Base-by-base conservation (phyloP, 306 rosid genomes). In the Sicyos edulis region DNA sequence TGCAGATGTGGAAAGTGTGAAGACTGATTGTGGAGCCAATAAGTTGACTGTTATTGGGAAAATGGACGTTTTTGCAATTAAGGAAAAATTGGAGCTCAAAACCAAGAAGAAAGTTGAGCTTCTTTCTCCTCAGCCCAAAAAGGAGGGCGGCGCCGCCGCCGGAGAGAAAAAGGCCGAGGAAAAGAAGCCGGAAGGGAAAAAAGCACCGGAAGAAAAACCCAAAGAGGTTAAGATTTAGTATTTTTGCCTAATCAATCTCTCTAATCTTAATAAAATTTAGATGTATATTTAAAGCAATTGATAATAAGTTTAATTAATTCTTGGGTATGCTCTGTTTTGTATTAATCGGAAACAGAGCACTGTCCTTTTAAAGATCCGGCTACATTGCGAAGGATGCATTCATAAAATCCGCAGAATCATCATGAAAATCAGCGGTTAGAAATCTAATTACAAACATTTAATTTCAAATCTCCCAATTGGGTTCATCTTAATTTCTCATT, bases 351-450 rank as follows among this genome's bases (percentile, higher is more conserved):
- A 64, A 8, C 96, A 92, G 96, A 83, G 79, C 67, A 80, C 97
- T 24, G 92, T 82, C 70, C 86, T 81, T 42, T 61, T 88, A 78
- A 93, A 87, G 86, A 87, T 87, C 50, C 84, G 78, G 62, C 75
- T 93, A 71, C 99, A 93, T 76, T 93, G 99, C 20, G 99, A 91
- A 0, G 97, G 92, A 4, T 93, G 99, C 79, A 81, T 86, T 9
- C 75, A 77, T 3, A 93, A 93, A 81, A 87, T 93, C 74, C 80
- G 75, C 20, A 87, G 66, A 79, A 79, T 80, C 71, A 80, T 91
- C 64, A 54, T 13, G 65, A 88, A 80, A 52, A 68, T 47, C 52
- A 82, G 82, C 66, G 99, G 99, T 88, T 63, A 81, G 81, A 14
- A 7, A 8, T 22, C 3, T 10, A 76, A 56, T 6, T 5, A 34